These are phyloP conservation scores for Solanum hybrid DNA, from an alignment of 305 asterid genomes.

Conservation along the genomic window DNA sequence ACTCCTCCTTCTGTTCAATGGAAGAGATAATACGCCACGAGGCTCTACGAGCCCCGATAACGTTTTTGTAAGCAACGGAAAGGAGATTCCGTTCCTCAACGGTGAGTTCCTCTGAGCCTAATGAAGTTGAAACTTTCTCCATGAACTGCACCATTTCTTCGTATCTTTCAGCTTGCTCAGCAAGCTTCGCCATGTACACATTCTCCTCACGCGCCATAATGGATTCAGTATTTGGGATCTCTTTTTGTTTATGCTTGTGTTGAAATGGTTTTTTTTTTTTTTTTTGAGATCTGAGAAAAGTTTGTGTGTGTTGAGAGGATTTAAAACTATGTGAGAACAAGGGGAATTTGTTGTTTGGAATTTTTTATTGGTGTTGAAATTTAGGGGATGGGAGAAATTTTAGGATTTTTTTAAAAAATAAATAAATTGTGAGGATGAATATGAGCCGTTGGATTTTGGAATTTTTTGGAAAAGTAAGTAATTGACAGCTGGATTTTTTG, in stretches of 20 bases:
- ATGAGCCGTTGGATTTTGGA: neutral
- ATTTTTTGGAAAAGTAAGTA: neutral
- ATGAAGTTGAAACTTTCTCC: constrained; percentile 27
- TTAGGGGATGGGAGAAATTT: neutral
- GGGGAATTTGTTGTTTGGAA: neutral
- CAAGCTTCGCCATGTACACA: constrained; percentile 30
- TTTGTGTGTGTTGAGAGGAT: neutral
- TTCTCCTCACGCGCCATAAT: constrained; percentile 26
- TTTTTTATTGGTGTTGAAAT: neutral
- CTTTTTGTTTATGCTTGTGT: neutral
- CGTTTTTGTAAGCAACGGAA: constrained; percentile 33
- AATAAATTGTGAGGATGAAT: neutral
- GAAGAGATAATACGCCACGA: constrained; percentile 39
- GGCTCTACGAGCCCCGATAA: constrained; percentile 29
- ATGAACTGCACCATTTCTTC: constrained; percentile 35
- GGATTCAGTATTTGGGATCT: neutral
- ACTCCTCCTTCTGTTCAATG: constrained; percentile 37
- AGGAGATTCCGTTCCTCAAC: constrained; percentile 33
- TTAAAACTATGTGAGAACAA: neutral
- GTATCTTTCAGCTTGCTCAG: constrained; percentile 35
- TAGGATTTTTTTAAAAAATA: neutral
- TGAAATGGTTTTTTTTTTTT: neutral
- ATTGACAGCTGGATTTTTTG: neutral
- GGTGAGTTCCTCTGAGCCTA: constrained; percentile 23
- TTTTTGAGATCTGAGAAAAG: neutral